Evolutionary conservation across 2,329 filamentous ascomycete species (phyloP), one percentile per base, ranked within the genome.

Genomic region (Endothia cerciana): DNA sequence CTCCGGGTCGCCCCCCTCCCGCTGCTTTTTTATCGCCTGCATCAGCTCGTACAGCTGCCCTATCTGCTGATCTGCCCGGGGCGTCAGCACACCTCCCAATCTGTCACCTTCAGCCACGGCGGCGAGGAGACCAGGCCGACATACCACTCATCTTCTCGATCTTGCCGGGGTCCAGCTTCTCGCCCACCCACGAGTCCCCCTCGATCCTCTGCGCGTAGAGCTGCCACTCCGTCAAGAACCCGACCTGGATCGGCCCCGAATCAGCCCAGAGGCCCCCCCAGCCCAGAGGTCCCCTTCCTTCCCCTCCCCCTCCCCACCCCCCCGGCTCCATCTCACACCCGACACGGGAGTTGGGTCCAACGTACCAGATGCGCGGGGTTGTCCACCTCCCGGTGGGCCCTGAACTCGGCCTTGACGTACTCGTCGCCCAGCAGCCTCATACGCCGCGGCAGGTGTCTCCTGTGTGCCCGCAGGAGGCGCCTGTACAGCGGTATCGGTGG

Each of bases 181-280:
- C 92, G 1, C 90, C 94, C 67, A 86, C 83, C 95, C 95, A 98
- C 0, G 84, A 77, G 62, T 97, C 90, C 0, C 94, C 94, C 74
- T 98, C 94, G 19, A 99, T 81, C 75, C 93, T 89, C 76, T 99
- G 94, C 1, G 93, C 94, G 75, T 98, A 99, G 62, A 92, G 81
- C 77, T 99, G 95, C 94, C 94, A 99, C 77, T 98, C 94, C 0
- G 92, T 94, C 71, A 99, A 83, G 77, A 99, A 99, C 1, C 94
- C 95, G 72, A 98, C 93, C 93, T 97, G 70, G 17, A 60, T 17
- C 25, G 8, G 1, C 41, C 40, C 40, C 33, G 8, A 38, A 62
- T 49, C 17, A 28, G 41, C 43, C 19, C 15, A 45, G 2, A 25
- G 15, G 25, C 30, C 5, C 22, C 7, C 3, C 30, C 56, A 28